Evolutionary conservation across 257 asterid genomes (phyloP).

Genomic region (Ocimum tenuiflorum): DNA sequence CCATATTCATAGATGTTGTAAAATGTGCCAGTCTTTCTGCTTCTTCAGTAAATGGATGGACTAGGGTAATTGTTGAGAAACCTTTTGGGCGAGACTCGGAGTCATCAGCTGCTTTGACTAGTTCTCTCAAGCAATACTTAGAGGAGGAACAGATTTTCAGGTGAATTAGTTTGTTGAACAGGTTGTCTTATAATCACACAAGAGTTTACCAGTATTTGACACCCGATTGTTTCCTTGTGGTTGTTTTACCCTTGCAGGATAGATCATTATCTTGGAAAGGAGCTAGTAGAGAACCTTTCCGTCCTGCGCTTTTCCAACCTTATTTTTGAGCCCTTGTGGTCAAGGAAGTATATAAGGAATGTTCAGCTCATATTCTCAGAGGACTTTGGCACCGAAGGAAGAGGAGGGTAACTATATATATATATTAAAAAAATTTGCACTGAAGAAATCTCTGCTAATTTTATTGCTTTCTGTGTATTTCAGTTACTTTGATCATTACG

Average conservation of each 20-base stretch:
- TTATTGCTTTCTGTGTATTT: conserved; percentile 7
- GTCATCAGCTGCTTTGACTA: conserved; percentile 89
- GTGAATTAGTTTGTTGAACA: conserved; percentile 22
- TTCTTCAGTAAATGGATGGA: conserved; percentile 81
- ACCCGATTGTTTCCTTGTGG: background rate
- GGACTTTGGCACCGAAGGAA: conserved; percentile 98
- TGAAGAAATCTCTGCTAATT: conserved; percentile 7
- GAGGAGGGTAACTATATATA: conserved; percentile 89
- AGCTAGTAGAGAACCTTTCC: conserved; percentile 93
- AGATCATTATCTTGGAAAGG: conserved; percentile 98
- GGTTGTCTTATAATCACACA: background rate
- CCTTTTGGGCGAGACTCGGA: conserved; percentile 97
- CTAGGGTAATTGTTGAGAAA: conserved; percentile 94
- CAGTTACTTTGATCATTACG: conserved; percentile 91
- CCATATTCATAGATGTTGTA: conserved; percentile 78
- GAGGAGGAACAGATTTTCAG: conserved; percentile 92
- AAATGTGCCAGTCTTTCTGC: conserved; percentile 87
- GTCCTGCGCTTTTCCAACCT: conserved; percentile 92
- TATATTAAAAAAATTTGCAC: conserved; percentile 11
- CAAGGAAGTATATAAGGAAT: conserved; percentile 87
- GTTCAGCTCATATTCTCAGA: conserved; percentile 94
- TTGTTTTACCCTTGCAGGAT: conserved; percentile 47
- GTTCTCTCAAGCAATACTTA: conserved; percentile 72
- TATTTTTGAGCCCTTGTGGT: conserved; percentile 93
- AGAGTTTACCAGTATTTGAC: background rate